Percentiles rank a stretch among this genome's conserved stretches.
Conservation (phyloP, 106 monocot species). For the Dendrobium catenatum region DNA sequence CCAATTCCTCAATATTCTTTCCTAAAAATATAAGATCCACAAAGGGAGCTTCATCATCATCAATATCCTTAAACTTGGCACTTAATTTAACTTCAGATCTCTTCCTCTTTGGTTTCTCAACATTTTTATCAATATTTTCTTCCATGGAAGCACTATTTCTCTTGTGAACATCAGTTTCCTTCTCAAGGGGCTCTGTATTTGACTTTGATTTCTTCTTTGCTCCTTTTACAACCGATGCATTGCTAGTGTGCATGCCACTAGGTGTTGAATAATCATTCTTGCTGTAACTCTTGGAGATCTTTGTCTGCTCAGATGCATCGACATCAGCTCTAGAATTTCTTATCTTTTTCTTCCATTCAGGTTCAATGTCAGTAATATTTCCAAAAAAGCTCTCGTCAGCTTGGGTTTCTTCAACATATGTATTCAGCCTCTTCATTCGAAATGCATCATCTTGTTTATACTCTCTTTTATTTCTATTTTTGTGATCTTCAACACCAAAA, state of each 20-base stretch:
- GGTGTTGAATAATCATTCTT: constrained; percentile 1
- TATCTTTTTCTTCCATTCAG: background rate
- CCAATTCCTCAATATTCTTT: background rate
- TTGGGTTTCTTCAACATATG: background rate
- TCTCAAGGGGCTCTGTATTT: background rate
- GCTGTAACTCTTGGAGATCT: background rate
- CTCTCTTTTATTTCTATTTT: constrained; percentile 24
- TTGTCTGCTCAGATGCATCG: background rate
- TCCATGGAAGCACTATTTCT: constrained; percentile 2
- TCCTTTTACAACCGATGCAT: background rate
- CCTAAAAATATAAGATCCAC: constrained; percentile 24
- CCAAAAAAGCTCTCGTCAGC: too few relatives aligned
- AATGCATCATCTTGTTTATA: constrained; percentile 15
- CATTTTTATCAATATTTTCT: background rate
- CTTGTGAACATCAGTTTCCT: background rate
- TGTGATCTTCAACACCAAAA: constrained; percentile 14
- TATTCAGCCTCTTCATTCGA: background rate
- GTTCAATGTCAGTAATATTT: background rate
- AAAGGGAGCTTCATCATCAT: constrained; percentile 34
- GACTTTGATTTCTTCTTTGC: constrained; percentile 9
- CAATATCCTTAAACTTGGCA: constrained; percentile 14
- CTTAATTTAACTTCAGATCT: background rate
- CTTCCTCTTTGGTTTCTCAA: constrained; percentile 13
- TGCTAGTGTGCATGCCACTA: constrained; percentile 1
- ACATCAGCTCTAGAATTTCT: background rate